A percentile compares a stretch with the other conserved stretches of the same genome.
Conservation (phyloP, 371 early-diverging fungal genomes). For the Basidiobolus meristosporus region DNA sequence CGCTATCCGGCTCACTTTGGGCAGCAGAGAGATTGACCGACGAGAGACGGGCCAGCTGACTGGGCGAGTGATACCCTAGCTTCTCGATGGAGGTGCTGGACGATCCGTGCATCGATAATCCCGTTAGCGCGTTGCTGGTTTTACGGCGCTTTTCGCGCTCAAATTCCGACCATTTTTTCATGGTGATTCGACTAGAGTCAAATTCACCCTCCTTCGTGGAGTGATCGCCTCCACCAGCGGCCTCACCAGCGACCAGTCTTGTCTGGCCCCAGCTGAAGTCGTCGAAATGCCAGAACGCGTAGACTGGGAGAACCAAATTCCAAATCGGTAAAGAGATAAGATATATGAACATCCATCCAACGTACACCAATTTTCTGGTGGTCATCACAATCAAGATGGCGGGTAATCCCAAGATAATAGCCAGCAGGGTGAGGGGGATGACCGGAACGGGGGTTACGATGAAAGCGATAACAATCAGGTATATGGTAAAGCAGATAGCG, state of each 20-base stretch:
- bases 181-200: conserved; percentile 32
- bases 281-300: conserved; percentile 99
- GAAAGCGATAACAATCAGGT: conserved; percentile 48
- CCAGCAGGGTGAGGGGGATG: conserved; percentile 61
- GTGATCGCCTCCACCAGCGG: conserved; percentile 15
- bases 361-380: conserved; percentile 72
- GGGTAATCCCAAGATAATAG: conserved; percentile 77
- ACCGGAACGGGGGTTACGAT: conserved; percentile 33
- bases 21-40: too few species aligned
- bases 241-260: conserved; percentile 59
- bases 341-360: conserved; percentile 94
- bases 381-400: conserved; percentile 86
- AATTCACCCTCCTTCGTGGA: conserved; percentile 37
- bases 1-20: too few species aligned
- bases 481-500: conserved; percentile 83
- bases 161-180: conserved; percentile 54
- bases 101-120: too few species aligned
- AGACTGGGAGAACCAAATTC: conserved; percentile 93
- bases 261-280: conserved; percentile 99
- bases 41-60: too few species aligned
- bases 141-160: conserved; percentile 13
- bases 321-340: conserved; percentile 89
- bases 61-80: too few species aligned
- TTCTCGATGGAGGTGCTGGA: too few species aligned
- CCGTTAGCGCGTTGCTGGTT: too few species aligned